Conservation (phyloP, 2,329 filamentous ascomycete species). For the Dothiorella sarmentorum region DNA sequence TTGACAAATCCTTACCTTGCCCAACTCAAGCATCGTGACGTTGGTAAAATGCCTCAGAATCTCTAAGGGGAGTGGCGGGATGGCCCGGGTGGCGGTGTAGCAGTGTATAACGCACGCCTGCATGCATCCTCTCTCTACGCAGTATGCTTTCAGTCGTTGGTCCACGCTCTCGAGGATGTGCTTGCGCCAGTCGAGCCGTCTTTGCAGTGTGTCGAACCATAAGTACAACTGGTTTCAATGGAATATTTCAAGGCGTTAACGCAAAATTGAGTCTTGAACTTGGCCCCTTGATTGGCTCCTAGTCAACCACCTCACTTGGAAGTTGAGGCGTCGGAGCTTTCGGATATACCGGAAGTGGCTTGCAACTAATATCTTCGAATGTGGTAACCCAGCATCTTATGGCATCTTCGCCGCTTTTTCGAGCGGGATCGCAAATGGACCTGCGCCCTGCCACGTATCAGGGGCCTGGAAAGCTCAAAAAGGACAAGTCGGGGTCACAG, state of each 20-base stretch:
- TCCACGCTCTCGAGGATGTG: no score
- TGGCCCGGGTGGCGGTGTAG: conserved; percentile 2
- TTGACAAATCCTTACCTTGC: no score
- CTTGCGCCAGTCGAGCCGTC: no score
- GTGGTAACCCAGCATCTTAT: no score
- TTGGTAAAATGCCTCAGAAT: neutral
- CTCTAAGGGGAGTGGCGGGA: conserved; percentile 9
- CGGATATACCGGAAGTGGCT: neutral
- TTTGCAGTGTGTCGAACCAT: no score
- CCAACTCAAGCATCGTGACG: no score
- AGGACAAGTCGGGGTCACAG: neutral
- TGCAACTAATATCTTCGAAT: neutral
- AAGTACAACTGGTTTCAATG: no score
- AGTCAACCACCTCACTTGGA: no score
- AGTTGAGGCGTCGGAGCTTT: neutral
- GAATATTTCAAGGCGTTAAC: no score
- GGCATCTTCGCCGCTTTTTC: neutral
- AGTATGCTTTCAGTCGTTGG: no score
- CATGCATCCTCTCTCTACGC: neutral
- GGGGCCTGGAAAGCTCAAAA: neutral
- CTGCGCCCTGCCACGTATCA: neutral
- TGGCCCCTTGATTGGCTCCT: no score
- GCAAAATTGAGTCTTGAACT: no score
- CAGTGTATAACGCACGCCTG: neutral
- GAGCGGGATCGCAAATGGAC: neutral